phyloP scores from a whole-genome alignment of 495 filamentous ascomycete genomes.

The Hypoxylon lienhwacheense region DNA sequence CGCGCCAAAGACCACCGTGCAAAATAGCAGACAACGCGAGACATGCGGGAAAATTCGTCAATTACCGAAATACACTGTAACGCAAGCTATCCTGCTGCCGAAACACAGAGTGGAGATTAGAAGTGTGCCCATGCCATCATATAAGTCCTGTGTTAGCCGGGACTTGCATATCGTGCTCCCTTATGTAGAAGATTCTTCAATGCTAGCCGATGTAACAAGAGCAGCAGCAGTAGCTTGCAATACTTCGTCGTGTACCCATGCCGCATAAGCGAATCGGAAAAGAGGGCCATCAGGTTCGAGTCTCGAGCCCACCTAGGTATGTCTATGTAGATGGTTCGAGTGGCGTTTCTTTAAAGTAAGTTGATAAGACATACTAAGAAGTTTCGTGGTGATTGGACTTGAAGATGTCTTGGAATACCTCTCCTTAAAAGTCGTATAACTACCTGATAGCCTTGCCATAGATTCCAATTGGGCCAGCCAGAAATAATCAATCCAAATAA shows the following conservation, averaged over 20 bases:
- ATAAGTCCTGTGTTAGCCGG: conserved; percentile 34
- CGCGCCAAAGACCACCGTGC: conserved; percentile 10
- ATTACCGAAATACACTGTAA: conserved; percentile 34
- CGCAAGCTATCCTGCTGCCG: conserved; percentile 26
- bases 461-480: too few relatives aligned
- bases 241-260: conserved; percentile 1
- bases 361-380: conserved; percentile 4
- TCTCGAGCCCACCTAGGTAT: not conserved
- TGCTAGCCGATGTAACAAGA: conserved; percentile 20
- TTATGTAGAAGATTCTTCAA: conserved; percentile 20
- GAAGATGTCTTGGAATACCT: not conserved
- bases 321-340: not conserved
- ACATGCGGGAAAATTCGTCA: conserved; percentile 40
- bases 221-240: conserved; percentile 1
- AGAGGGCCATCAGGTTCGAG: not conserved
- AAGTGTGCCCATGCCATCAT: conserved; percentile 32
- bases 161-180: conserved; percentile 23
- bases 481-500: too few relatives aligned
- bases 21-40: conserved; percentile 24
- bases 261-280: conserved; percentile 13
- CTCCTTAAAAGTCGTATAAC: not conserved
- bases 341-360: not conserved
- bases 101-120: conserved; percentile 31
- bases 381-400: not conserved
- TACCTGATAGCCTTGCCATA: not conserved